Base-by-base conservation (phyloP, 306 rosid species). In the Calophaca sinica region DNA sequence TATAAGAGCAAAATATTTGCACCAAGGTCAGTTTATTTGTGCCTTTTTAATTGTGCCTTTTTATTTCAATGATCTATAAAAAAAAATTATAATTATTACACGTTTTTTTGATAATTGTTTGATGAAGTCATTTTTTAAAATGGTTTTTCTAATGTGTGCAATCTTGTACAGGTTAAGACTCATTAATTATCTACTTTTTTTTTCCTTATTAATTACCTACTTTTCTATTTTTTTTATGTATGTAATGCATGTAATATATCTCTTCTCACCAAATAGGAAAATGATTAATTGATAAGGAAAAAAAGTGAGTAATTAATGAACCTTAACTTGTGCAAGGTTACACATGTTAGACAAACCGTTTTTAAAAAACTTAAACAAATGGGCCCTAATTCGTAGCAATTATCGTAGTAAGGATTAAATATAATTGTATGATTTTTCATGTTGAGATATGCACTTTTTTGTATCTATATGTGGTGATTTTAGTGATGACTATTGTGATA, bases 401-500 rank as follows among this genome's bases (percentile, higher is more conserved):
- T 62, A 36, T 55, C 1, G 15, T 12, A 62, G 13, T 29, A 4
- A 15, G 42, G 48, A 28, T 38, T 36, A 62, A 26, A 28, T 64
- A 42, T 73, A 14, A 7, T 68, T 8, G 11, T 42, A 29, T 72
- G 74, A 9, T 70, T 68, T 39, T 82, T 55, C 59, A 29, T 50
- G 49, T 72, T 45, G 61, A 61, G 58, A 75, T 57, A 26, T 67
- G 48, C 52, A 70, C 15, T n/a, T 70, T 39, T 69, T 62, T 75
- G 4, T 33, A 39, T 48, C 12, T 53, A 7, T 26, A 7, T 26
- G 36, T 63, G 71, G 33, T 79, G 73, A 39, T 75, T 55, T 69
- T 63, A 57, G 68, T 36, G 70, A 57, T 79, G 63, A 54, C 44
- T 76, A 31, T 62, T 72, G 58, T 79, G 63, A 53, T 52, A 62